Conservation (phyloP, 2,329 filamentous ascomycete species). For the Penicillium sp. region DNA sequence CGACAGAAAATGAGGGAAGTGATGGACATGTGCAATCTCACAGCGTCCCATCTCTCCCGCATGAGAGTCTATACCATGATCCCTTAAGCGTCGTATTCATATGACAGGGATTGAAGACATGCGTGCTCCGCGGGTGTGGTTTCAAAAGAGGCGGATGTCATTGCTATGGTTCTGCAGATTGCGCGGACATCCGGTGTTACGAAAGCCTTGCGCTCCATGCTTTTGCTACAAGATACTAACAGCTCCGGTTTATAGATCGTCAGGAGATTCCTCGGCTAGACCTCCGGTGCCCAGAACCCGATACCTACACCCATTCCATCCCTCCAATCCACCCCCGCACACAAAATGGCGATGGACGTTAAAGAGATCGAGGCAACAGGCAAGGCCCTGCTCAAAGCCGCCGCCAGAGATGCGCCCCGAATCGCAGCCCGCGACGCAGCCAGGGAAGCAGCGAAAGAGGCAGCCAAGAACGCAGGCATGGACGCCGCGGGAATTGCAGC, state of each 20-base stretch:
- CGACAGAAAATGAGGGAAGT: background rate
- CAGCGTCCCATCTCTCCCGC: slow-evolving; percentile 3
- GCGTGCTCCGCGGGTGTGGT: background rate
- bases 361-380: slow-evolving; percentile 75
- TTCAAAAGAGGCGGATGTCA: background rate
- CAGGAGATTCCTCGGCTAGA: background rate
- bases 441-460: background rate
- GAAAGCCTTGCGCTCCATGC: background rate
- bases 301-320: background rate
- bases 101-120: background rate
- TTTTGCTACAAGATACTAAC: background rate
- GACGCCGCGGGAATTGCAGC: background rate
- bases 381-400: slow-evolving; percentile 75
- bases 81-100: background rate
- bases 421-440: background rate
- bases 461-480: background rate
- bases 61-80: background rate
- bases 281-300: background rate
- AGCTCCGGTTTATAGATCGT: background rate
- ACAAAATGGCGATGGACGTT: slow-evolving; percentile 60
- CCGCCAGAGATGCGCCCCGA: slow-evolving; percentile 38
- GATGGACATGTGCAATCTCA: slow-evolving; percentile 14
- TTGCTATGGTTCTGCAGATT: slow-evolving; percentile 4
- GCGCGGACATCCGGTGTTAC: slow-evolving; percentile 4
- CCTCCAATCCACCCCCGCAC: background rate